phyloP scores from a whole-genome alignment of 441 rosid species.

The Populus hybrid region DNA sequence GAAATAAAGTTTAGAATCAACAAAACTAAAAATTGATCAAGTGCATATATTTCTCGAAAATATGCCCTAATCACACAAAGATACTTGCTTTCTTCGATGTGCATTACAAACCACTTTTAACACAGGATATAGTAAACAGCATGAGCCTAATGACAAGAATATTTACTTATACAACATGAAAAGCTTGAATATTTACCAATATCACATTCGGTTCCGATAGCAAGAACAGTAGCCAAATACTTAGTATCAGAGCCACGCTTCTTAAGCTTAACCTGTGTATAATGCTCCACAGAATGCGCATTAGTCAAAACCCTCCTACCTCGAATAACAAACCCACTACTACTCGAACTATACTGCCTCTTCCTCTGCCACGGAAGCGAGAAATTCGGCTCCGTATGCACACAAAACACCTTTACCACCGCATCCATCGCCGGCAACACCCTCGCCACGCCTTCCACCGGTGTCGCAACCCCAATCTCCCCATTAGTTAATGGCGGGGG shows the following conservation, averaged over 20 bases:
- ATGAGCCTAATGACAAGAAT: neutral
- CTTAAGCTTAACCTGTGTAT: conserved; percentile 86
- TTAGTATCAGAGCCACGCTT: conserved; percentile 86
- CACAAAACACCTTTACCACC: conserved; percentile 90
- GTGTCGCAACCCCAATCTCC: conserved; percentile 12
- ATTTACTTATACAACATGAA: neutral
- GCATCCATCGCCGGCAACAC: conserved; percentile 87
- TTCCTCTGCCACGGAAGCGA: conserved; percentile 93
- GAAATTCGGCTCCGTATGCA: conserved; percentile 88
- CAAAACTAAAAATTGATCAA: neutral
- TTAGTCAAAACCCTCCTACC: conserved; percentile 81
- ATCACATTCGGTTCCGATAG: conserved; percentile 91
- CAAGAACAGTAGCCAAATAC: conserved; percentile 78
- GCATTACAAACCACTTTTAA: neutral
- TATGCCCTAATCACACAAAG: neutral
- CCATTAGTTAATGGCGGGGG: conserved; percentile 18
- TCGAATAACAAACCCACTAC: conserved; percentile 75
- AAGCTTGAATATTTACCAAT: conserved; percentile 45
- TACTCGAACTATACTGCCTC: conserved; percentile 80
- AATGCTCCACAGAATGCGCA: conserved; percentile 88
- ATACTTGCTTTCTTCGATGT: neutral
- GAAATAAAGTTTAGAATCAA: neutral
- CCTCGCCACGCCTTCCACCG: conserved; percentile 26
- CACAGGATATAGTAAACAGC: neutral
- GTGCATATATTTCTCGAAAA: neutral